Evolutionary conservation across 306 rosid genomes (phyloP).

Genomic region (Pyrus pyrifolia): DNA sequence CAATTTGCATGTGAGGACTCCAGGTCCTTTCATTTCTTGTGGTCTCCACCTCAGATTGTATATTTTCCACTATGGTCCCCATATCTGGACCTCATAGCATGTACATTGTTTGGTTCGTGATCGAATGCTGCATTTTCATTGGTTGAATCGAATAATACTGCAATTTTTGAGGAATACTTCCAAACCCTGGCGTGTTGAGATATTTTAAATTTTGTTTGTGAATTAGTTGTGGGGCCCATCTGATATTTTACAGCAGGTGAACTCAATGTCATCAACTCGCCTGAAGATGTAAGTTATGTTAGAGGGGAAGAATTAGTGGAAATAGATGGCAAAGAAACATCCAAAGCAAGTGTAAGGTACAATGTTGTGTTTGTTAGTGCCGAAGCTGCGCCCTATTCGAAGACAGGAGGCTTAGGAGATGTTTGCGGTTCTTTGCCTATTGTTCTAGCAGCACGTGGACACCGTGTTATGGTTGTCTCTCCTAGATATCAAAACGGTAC

Average conservation of each 20-base stretch:
- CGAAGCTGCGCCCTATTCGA: conserved; percentile 85
- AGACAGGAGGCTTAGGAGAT: conserved; percentile 90
- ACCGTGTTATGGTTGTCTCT: conserved; percentile 85
- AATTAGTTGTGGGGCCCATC: neutral
- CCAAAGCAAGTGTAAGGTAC: conserved; percentile 22
- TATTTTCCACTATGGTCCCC: neutral
- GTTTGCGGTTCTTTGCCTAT: conserved; percentile 90
- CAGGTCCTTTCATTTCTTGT: neutral
- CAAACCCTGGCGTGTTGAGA: neutral
- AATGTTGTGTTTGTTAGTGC: conserved; percentile 65
- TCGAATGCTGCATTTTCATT: neutral
- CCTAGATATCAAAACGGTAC: conserved; percentile 64
- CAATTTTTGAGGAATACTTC: neutral
- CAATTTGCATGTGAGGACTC: neutral
- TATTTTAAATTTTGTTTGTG: neutral
- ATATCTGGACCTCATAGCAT: neutral
- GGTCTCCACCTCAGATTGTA: neutral
- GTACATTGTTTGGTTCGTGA: neutral
- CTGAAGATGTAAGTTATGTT: conserved; percentile 6
- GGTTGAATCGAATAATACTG: neutral
- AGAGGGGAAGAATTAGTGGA: conserved; percentile 13
- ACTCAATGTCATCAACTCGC: conserved; percentile 4
- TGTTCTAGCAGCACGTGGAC: conserved; percentile 72
- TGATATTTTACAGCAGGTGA: conserved; percentile 20
- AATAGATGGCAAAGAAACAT: conserved; percentile 23